These are phyloP conservation scores for Raphidocelis subcapitata DNA, from an alignment of 139 green algal species.

Conservation along the genomic window DNA sequence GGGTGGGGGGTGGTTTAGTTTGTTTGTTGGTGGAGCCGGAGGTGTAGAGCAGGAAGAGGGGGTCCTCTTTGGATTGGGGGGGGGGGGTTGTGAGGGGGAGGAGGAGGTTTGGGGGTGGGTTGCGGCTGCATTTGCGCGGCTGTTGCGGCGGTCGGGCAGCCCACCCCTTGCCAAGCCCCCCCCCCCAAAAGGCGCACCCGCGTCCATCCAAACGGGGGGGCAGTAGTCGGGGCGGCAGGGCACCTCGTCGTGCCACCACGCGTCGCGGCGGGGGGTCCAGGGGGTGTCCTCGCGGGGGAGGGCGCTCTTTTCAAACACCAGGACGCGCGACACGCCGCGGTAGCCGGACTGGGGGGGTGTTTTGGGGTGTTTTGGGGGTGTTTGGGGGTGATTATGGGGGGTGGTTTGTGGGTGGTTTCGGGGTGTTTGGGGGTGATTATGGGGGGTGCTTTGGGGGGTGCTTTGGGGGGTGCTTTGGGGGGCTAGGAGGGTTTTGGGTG, in stretches of 20 bases:
- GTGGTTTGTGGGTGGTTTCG: too few species aligned
- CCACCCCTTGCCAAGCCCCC: too few species aligned
- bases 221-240: constrained; percentile 56
- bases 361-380: too few species aligned
- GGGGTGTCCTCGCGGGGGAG: constrained; percentile 41
- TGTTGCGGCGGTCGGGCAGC: too few species aligned
- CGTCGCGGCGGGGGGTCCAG: constrained; percentile 63
- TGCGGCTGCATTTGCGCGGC: too few species aligned
- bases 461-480: not conserved
- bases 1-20: too few species aligned
- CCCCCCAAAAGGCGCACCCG: too few species aligned
- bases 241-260: constrained; percentile 85
- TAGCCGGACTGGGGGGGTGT: not conserved
- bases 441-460: not conserved
- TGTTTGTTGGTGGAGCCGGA: constrained; percentile 87
- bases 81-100: too few species aligned
- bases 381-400: too few species aligned
- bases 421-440: not conserved
- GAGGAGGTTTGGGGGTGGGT: too few species aligned
- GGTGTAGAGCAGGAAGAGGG: constrained; percentile 97
- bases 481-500: not conserved
- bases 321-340: constrained; percentile 35
- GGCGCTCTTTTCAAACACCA: constrained; percentile 83
- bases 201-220: constrained; percentile 83
- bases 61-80: constrained; percentile 61